Conservation (phyloP, 768 basidiomycete species). For the Fistulinella prunicolor region DNA sequence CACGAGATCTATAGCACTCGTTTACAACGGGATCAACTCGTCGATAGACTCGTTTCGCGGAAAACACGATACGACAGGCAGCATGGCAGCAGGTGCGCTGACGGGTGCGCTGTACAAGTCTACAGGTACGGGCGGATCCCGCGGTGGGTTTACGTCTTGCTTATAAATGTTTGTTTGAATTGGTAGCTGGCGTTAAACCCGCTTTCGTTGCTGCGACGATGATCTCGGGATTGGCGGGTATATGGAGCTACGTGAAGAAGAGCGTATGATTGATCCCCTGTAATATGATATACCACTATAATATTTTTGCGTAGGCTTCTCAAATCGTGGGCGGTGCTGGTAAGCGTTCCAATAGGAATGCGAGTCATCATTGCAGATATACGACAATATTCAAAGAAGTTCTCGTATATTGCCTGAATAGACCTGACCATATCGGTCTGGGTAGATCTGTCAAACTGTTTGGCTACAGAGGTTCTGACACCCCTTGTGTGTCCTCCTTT, state of each 20-base stretch:
- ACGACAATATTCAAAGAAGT: constrained; percentile 29
- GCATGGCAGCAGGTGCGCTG: constrained; percentile 87
- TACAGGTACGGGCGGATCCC: constrained; percentile 65
- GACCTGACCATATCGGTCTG: constrained; percentile 34
- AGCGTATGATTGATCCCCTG: constrained; percentile 61
- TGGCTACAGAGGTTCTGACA: constrained; percentile 35
- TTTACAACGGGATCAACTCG: constrained; percentile 96
- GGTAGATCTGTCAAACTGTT: constrained; percentile 34
- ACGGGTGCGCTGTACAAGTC: constrained; percentile 93
- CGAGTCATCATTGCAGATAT: constrained; percentile 19
- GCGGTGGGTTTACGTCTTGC: constrained; percentile 35
- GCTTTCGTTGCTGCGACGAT: constrained; percentile 86
- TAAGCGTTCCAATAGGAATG: constrained; percentile 30
- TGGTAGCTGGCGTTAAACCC: constrained; percentile 85
- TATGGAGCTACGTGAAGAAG: constrained; percentile 95
- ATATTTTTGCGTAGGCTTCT: constrained; percentile 44
- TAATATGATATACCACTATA: constrained; percentile 39
- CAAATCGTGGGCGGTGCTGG: constrained; percentile 11
- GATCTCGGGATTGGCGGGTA: constrained; percentile 85
- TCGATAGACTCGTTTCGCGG: constrained; percentile 86
- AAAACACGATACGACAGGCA: constrained; percentile 87
- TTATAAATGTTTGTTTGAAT: constrained; percentile 34
- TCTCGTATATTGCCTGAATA: constrained; percentile 31
- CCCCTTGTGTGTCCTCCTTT: constrained; percentile 37
- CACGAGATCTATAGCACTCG: constrained; percentile 62